These are phyloP conservation scores for Cornus kousa DNA, from an alignment of 148 eudicot genomes.

Conservation along the genomic window DNA sequence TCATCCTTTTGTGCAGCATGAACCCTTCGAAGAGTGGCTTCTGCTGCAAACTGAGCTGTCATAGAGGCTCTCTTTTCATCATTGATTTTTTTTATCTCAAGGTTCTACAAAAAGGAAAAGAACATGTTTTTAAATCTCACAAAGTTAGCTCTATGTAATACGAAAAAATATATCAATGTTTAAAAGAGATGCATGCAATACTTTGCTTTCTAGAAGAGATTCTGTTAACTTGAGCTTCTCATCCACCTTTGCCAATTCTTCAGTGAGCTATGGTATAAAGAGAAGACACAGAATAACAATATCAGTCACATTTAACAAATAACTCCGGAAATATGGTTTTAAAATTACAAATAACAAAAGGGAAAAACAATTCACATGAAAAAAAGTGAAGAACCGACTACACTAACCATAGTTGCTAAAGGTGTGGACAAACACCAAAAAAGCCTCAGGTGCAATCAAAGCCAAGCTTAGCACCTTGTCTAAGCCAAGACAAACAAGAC, in stretches of 20 bases:
- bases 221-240: conserved; percentile 67
- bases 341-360: background rate
- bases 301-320: conserved; percentile 4
- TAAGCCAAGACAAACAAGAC: too few species aligned
- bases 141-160: background rate
- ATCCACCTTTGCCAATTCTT: conserved; percentile 58
- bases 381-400: background rate
- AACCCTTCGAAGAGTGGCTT: conserved; percentile 71
- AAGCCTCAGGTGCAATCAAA: too few species aligned
- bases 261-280: conserved; percentile 47
- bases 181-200: conserved; percentile 16
- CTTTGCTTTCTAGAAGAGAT: conserved; percentile 68
- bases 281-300: conserved; percentile 9
- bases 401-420: background rate
- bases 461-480: too few species aligned
- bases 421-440: too few species aligned
- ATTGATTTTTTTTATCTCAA: conserved; percentile 67
- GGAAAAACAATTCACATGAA: conserved; percentile 1
- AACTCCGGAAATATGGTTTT: background rate
- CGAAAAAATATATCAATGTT: background rate
- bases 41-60: conserved; percentile 83
- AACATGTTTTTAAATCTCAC: background rate
- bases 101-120: conserved; percentile 47
- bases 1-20: conserved; percentile 79
- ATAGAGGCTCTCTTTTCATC: conserved; percentile 76